Evolutionary conservation across 2,329 filamentous ascomycete genomes (phyloP).

Genomic region (Neofusicoccum laricinum): DNA sequence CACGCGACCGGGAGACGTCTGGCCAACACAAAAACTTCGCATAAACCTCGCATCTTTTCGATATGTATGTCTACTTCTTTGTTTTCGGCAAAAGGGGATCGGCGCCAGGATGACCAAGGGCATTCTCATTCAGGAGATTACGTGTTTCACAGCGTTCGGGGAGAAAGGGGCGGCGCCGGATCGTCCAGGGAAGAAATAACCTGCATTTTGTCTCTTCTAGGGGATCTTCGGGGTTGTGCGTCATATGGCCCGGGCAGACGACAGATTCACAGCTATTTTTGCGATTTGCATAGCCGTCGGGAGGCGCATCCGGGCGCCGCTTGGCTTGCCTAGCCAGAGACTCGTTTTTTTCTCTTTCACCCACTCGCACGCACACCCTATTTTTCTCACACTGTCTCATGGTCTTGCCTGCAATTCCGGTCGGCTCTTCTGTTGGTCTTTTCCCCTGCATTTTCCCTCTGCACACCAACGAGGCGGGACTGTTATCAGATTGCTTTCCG

Average conservation of each 20-base stretch:
- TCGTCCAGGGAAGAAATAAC: conserved; percentile 6
- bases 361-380: neutral
- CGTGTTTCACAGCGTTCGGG: conserved; percentile 6
- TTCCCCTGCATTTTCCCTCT: neutral
- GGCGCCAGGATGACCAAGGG: conserved; percentile 5
- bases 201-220: conserved; percentile 14
- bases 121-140: conserved; percentile 12
- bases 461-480: neutral
- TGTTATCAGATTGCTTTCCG: conserved; percentile 5
- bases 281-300: conserved; percentile 7
- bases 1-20: neutral
- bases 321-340: conserved; percentile 1
- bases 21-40: conserved; percentile 5
- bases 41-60: conserved; percentile 8
- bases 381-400: neutral
- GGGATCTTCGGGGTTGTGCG: conserved; percentile 6
- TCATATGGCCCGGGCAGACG: conserved; percentile 10
- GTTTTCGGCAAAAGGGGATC: conserved; percentile 11
- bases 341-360: neutral
- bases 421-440: neutral
- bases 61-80: conserved; percentile 13
- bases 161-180: conserved; percentile 5
- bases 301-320: conserved; percentile 3
- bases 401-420: neutral
- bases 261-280: conserved; percentile 11